These are phyloP conservation scores for Epichloe brachyelytri DNA, from an alignment of 2,329 filamentous ascomycete species.

Conservation along the genomic window DNA sequence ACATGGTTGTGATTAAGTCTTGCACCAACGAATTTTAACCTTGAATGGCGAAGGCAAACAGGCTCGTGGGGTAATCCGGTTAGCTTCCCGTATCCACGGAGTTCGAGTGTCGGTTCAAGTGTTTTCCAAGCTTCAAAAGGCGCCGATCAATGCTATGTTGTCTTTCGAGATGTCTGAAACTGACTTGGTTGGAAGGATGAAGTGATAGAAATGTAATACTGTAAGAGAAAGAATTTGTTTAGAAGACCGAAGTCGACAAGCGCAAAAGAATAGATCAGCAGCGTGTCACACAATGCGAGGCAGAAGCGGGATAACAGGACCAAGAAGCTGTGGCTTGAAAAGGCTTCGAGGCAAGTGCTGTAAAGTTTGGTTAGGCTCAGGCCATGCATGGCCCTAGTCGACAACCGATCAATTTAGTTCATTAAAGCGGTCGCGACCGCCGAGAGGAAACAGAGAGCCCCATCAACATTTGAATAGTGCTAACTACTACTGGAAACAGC, in stretches of 20 bases:
- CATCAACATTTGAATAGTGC: no score
- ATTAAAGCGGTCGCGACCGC: neutral
- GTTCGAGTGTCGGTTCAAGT: neutral
- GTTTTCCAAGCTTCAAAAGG: neutral
- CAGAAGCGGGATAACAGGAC: neutral
- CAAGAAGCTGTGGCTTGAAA: neutral
- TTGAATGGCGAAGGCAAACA: neutral
- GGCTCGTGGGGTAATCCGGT: neutral
- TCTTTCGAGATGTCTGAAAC: neutral
- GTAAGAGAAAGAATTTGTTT: neutral
- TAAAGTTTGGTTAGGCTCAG: neutral
- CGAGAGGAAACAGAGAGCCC: neutral
- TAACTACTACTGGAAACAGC: conserved; percentile 2
- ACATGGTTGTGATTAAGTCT: conserved; percentile 1
- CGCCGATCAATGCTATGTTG: neutral
- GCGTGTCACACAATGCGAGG: neutral
- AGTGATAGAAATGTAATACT: neutral
- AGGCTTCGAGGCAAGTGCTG: neutral
- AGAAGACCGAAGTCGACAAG: neutral
- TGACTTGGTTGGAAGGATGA: neutral
- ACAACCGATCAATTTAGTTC: neutral
- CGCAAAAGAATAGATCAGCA: neutral
- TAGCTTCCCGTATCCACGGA: neutral
- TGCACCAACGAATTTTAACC: neutral
- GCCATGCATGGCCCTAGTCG: neutral